These are phyloP conservation scores for Hippophae gyantsensis DNA, from an alignment of 306 rosid species.

Conservation along the genomic window DNA sequence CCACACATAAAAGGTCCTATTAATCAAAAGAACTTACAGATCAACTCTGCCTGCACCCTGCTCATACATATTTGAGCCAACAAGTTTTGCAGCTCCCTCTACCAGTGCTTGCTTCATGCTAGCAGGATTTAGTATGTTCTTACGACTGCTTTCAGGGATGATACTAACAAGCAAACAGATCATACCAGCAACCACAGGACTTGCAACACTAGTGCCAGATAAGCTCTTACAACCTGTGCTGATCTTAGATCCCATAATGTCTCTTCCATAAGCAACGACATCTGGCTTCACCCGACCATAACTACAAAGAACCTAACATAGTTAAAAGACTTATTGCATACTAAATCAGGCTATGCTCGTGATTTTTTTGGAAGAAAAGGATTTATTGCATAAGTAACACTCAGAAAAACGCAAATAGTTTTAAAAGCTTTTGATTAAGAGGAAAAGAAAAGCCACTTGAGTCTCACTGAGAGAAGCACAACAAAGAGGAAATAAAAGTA, in stretches of 20 bases:
- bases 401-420: no score
- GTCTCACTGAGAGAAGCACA: no score
- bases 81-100: conserved; percentile 89
- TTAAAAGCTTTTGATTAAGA: no score
- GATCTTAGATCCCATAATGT: conserved; percentile 94
- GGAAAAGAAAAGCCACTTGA: no score
- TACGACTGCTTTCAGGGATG: conserved; percentile 63
- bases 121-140: conserved; percentile 76
- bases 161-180: conserved; percentile 93
- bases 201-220: conserved; percentile 97
- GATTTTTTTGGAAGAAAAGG: conserved; percentile 5
- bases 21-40: conserved; percentile 50
- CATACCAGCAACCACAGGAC: conserved; percentile 97
- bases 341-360: not conserved
- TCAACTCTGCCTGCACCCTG: conserved; percentile 99
- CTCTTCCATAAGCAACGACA: conserved; percentile 94
- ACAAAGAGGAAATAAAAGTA: no score
- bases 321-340: not conserved
- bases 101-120: conserved; percentile 99
- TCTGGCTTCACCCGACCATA: conserved; percentile 98
- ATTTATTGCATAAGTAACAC: not conserved
- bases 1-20: not conserved
- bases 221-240: conserved; percentile 94
- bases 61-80: conserved; percentile 85
- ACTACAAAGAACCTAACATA: conserved; percentile 28